A percentile compares a stretch with the other conserved stretches of the same genome.
Conservation (phyloP, 768 basidiomycete species). For the Postia placenta region DNA sequence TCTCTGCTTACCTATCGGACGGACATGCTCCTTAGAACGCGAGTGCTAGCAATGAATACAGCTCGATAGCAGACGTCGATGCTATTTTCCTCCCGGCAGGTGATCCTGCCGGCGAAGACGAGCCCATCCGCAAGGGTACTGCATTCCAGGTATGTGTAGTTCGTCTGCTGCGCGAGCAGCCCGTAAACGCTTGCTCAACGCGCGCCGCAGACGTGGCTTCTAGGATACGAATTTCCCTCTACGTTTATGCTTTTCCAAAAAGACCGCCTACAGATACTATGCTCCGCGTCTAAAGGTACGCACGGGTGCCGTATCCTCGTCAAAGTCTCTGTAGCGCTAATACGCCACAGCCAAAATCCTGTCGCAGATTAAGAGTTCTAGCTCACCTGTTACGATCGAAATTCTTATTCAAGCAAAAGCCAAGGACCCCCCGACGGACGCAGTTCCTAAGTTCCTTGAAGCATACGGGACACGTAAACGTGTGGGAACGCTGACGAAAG, state of each 20-base stretch:
- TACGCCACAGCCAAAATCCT: slow-evolving; percentile 70
- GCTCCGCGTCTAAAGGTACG: slow-evolving; percentile 85
- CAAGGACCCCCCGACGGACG: slow-evolving; percentile 72
- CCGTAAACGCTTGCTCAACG: neutral
- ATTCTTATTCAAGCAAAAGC: slow-evolving; percentile 74
- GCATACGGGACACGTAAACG: slow-evolving; percentile 55
- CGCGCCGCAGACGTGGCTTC: slow-evolving; percentile 76
- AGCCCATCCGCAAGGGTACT: slow-evolving; percentile 85
- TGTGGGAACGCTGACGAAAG: slow-evolving; percentile 77
- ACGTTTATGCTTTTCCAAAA: slow-evolving; percentile 83
- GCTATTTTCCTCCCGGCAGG: slow-evolving; percentile 70
- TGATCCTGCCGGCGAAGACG: slow-evolving; percentile 80
- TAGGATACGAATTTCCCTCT: slow-evolving; percentile 97
- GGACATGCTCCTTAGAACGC: slow-evolving; percentile 40
- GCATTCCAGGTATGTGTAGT: slow-evolving; percentile 72
- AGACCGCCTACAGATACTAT: slow-evolving; percentile 70
- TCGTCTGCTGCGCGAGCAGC: slow-evolving; percentile 4
- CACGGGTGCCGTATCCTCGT: slow-evolving; percentile 1
- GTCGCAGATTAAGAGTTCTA: slow-evolving; percentile 61
- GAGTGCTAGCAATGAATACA: slow-evolving; percentile 63
- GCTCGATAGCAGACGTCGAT: slow-evolving; percentile 60
- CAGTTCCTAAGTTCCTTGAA: slow-evolving; percentile 62
- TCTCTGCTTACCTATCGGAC: neutral
- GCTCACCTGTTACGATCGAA: slow-evolving; percentile 58
- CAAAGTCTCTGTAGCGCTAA: slow-evolving; percentile 3